A percentile compares a stretch with the other conserved stretches of the same genome.
Evolutionary conservation across 164 flowering plant species (phyloP).

Genomic region (grape (Vitis vinifera)): DNA sequence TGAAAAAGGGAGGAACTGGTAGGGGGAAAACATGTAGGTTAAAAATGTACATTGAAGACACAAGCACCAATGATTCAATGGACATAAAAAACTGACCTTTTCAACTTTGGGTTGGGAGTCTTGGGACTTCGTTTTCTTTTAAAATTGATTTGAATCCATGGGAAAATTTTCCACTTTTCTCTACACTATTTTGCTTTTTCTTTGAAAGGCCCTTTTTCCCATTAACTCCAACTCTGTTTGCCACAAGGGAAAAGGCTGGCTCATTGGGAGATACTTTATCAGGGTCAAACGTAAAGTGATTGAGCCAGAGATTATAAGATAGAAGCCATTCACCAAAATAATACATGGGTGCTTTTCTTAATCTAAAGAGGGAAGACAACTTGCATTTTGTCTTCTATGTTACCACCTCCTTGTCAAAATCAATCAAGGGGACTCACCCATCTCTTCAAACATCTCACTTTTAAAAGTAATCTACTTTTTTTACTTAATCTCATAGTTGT

Average conservation of each 20-base stretch:
- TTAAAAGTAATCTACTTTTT: no score
- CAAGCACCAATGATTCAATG: neutral
- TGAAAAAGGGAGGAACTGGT: neutral
- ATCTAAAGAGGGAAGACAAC: no score
- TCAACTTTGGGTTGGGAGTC: constrained; percentile 1
- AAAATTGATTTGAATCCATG: constrained; percentile 26
- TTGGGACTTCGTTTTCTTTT: constrained; percentile 16
- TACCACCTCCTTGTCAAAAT: no score
- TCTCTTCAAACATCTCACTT: no score
- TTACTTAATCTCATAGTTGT: no score
- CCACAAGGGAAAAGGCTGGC: constrained; percentile 20
- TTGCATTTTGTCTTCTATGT: no score
- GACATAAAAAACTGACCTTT: constrained; percentile 17
- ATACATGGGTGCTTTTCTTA: no score
- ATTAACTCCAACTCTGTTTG: no score
- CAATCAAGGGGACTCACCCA: no score
- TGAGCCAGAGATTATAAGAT: neutral
- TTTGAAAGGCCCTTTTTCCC: neutral
- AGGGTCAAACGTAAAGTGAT: constrained; percentile 37
- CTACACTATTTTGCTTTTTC: constrained; percentile 1
- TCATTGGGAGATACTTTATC: constrained; percentile 24
- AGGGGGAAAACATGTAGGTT: neutral
- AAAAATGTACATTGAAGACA: neutral
- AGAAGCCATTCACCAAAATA: neutral
- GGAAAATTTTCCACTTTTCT: constrained; percentile 4